These are phyloP conservation scores for Cystofilobasidium bisporidii DNA, from an alignment of 768 basidiomycete genomes.

Conservation along the genomic window DNA sequence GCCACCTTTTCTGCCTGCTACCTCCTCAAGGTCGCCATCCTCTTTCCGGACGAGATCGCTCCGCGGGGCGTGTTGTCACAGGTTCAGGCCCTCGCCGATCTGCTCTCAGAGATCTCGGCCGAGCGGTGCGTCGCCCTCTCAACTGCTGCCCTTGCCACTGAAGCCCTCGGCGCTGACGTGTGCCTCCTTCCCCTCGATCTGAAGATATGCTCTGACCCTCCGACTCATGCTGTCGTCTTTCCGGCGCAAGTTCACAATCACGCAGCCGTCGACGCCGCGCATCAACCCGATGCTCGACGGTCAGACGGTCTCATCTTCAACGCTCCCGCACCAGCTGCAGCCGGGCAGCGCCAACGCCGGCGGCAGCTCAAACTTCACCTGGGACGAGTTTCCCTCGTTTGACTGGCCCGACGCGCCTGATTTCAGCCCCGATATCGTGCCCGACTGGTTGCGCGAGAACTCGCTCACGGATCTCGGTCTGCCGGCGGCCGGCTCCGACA, in stretches of 20 bases:
- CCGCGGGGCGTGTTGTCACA: slow-evolving; percentile 64
- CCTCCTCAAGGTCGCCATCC: slow-evolving; percentile 48
- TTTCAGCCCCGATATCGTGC: slow-evolving; percentile 7
- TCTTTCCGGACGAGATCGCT: slow-evolving; percentile 79
- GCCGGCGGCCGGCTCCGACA: slow-evolving; percentile 84
- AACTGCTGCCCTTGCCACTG: too few relatives aligned
- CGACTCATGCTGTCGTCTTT: slow-evolving; percentile 89
- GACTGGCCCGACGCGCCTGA: slow-evolving; percentile 61
- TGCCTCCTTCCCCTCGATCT: neutral
- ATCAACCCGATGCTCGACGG: slow-evolving; percentile 12
- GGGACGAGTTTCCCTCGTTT: slow-evolving; percentile 60
- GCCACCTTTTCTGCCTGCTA: slow-evolving; percentile 15
- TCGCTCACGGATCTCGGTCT: slow-evolving; percentile 79
- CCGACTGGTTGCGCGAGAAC: slow-evolving; percentile 42
- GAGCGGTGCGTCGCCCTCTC: slow-evolving; percentile 52
- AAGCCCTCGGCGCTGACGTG: too few relatives aligned
- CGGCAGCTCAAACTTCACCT: slow-evolving; percentile 6
- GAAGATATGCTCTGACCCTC: slow-evolving; percentile 75
- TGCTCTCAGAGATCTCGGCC: slow-evolving; percentile 85
- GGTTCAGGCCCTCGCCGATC: slow-evolving; percentile 80
- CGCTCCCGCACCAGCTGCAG: slow-evolving; percentile 2
- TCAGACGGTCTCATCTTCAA: neutral
- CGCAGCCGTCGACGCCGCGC: slow-evolving; percentile 36
- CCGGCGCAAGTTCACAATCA: slow-evolving; percentile 70
- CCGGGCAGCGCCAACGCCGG: neutral